Percentiles rank a stretch among this genome's conserved stretches.
Conservation (phyloP, 2,329 filamentous ascomycete genomes). For the Graphilbum sp. region DNA sequence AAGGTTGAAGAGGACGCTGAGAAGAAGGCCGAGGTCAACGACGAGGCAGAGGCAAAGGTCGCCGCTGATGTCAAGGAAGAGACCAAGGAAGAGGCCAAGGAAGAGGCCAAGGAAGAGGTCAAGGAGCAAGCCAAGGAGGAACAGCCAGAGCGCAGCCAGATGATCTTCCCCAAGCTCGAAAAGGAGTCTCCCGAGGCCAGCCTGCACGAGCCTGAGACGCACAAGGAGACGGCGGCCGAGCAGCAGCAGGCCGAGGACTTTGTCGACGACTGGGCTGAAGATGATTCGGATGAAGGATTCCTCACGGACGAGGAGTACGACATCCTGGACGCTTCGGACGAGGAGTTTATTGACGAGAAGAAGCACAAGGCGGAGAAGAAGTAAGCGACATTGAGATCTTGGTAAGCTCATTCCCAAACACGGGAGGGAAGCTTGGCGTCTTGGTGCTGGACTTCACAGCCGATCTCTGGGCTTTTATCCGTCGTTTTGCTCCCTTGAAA, state of each 20-base stretch:
- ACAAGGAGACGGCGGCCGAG: constrained; percentile 11
- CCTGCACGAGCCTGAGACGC: constrained; percentile 49
- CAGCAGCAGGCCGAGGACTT: constrained; percentile 26
- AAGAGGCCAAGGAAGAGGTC: constrained; percentile 39
- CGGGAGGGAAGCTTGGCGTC: background rate
- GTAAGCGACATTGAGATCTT: constrained; percentile 1
- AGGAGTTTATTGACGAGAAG: constrained; percentile 53
- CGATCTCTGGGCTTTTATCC: background rate
- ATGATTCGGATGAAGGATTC: constrained; percentile 57
- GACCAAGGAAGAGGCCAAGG: constrained; percentile 15
- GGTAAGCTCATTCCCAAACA: background rate
- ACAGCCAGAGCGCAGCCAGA: constrained; percentile 39
- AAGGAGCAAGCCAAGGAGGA: constrained; percentile 34
- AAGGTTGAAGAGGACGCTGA: constrained; percentile 16
- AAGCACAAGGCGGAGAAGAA: constrained; percentile 14
- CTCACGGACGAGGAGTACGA: constrained; percentile 97
- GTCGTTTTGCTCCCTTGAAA: no score
- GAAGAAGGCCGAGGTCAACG: constrained; percentile 52
- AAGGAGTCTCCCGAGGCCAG: constrained; percentile 80
- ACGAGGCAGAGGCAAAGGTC: constrained; percentile 14
- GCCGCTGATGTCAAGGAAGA: constrained; percentile 5
- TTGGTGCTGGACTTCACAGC: background rate
- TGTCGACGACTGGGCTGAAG: constrained; percentile 42
- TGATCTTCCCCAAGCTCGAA: constrained; percentile 95
- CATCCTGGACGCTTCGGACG: constrained; percentile 85